Conservation (phyloP, 257 asterid species). For the Solanum sitiens region DNA sequence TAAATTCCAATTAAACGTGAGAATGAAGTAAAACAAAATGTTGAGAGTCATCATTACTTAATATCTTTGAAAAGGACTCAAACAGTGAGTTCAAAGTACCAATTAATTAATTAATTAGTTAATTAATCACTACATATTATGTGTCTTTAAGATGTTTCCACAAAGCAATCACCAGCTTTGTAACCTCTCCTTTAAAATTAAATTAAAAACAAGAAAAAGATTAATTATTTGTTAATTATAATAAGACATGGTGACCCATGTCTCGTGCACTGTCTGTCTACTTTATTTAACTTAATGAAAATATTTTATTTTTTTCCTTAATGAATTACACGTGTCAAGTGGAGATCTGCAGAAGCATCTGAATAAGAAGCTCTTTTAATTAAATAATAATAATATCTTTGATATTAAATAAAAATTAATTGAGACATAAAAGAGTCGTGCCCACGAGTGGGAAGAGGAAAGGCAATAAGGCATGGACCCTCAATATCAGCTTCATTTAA, state of each 20-base stretch:
- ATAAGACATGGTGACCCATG: constrained; percentile 36
- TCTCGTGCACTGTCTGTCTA: constrained; percentile 8
- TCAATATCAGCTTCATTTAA: constrained; percentile 31
- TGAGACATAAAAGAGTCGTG: constrained; percentile 46
- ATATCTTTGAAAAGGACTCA: neutral
- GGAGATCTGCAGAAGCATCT: constrained; percentile 1
- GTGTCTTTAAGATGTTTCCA: constrained; percentile 22
- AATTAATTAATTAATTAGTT: neutral
- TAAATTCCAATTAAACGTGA: neutral
- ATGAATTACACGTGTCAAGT: neutral
- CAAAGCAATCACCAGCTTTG: constrained; percentile 1
- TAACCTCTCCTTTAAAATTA: neutral
- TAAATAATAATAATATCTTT: neutral
- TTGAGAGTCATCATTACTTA: neutral
- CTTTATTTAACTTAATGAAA: neutral
- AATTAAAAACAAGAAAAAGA: neutral
- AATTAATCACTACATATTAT: neutral
- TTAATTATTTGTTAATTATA: neutral
- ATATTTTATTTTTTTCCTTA: neutral
- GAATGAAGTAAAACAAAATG: neutral
- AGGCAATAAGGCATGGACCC: constrained; percentile 32
- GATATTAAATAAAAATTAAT: constrained; percentile 2
- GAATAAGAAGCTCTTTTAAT: neutral
- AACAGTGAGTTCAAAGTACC: constrained; percentile 6
- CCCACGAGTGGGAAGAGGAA: constrained; percentile 43